Conservation (phyloP, 176 grass and related monocot genomes). For the Paspalum notatum region DNA sequence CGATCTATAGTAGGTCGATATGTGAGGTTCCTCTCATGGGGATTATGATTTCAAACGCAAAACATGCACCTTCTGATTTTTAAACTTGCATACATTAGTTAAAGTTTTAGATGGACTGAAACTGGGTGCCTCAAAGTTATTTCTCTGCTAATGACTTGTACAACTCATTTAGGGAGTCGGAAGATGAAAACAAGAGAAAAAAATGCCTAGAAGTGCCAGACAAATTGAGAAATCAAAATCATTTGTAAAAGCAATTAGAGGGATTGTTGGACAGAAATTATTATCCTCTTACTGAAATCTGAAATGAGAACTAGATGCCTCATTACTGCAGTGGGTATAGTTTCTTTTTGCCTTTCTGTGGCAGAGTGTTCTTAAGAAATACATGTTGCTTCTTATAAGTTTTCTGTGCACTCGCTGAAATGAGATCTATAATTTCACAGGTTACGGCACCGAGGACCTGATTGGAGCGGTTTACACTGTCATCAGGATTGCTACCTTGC, state of each 20-base stretch:
- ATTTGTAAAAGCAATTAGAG: too few species aligned
- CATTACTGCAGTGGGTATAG: neutral
- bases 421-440: constrained; percentile 43
- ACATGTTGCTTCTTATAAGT: constrained; percentile 9
- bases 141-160: neutral
- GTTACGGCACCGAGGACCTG: constrained; percentile 88
- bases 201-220: neutral
- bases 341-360: neutral
- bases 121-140: neutral
- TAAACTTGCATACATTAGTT: neutral
- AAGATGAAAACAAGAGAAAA: neutral
- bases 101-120: neutral
- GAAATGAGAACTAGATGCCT: neutral
- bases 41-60: neutral
- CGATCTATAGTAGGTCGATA: too few species aligned
- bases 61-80: neutral
- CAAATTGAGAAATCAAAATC: too few species aligned
- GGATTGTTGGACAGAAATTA: neutral
- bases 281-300: neutral
- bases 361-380: neutral
- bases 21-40: neutral
- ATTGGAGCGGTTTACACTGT: constrained; percentile 94
- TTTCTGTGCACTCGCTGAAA: constrained; percentile 24
- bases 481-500: constrained; percentile 89
- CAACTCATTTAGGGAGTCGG: neutral